Percentiles rank a stretch among this genome's conserved stretches.
Conservation (phyloP, 148 eudicot species). For the Rhododendron ferrugineum region DNA sequence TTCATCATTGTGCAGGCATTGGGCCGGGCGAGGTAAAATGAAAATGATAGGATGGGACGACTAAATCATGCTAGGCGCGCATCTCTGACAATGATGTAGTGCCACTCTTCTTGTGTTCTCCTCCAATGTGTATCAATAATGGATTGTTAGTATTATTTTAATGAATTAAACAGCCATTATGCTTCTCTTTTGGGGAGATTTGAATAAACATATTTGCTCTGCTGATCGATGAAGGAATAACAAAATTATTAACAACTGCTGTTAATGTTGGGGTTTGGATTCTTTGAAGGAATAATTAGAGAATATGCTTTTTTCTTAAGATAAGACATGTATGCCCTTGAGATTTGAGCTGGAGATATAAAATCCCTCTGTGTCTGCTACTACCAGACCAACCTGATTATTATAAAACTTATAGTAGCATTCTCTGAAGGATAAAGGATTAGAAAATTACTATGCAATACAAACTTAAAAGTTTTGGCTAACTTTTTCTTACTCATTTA, state of each 20-base stretch:
- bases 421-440: neutral
- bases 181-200: conserved; percentile 2
- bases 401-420: neutral
- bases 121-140: neutral
- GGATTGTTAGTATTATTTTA: neutral
- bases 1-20: neutral
- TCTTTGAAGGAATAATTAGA: neutral
- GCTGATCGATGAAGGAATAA: conserved; percentile 1
- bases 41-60: neutral
- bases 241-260: neutral
- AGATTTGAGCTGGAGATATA: conserved; percentile 7
- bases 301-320: neutral
- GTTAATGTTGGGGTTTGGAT: conserved; percentile 10
- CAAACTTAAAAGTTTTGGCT: neutral
- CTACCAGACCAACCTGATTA: conserved; percentile 11
- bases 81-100: neutral
- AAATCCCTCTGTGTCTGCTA: conserved; percentile 13
- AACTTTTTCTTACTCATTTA: neutral
- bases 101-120: neutral
- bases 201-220: neutral
- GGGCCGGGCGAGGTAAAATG: neutral
- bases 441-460: neutral
- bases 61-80: neutral
- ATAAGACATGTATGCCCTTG: neutral
- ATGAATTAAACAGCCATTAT: conserved; percentile 5